phyloP scores from a whole-genome alignment of 2,329 filamentous ascomycete genomes.

The Escovopsis sp. region DNA sequence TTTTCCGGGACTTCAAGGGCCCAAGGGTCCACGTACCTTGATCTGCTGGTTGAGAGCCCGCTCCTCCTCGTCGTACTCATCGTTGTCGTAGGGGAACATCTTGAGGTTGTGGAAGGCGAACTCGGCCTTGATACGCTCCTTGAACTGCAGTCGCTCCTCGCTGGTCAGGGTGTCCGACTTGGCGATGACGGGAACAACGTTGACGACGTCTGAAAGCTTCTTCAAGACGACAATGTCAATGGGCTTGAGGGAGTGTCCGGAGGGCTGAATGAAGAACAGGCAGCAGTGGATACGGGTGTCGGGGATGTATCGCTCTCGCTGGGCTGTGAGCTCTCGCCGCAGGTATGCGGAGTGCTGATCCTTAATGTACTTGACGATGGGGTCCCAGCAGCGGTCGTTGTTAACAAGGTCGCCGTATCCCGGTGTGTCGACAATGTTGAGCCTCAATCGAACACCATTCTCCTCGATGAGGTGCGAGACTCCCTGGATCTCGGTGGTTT shows the following conservation, averaged over 20 bases:
- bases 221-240: conserved; percentile 99
- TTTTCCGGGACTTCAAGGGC: too few species aligned
- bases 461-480: conserved; percentile 99
- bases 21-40: conserved; percentile 49
- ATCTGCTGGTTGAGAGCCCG: conserved; percentile 85
- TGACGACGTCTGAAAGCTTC: conserved; percentile 98
- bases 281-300: conserved; percentile 99
- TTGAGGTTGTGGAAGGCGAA: conserved; percentile 99
- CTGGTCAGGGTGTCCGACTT: conserved; percentile 94
- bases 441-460: conserved; percentile 89
- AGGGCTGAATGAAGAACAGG: conserved; percentile 98
- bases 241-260: conserved; percentile 93
- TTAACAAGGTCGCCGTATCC: conserved; percentile 98
- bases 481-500: conserved; percentile 94
- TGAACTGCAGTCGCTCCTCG: conserved; percentile 91
- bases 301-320: conserved; percentile 98
- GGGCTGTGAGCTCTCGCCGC: conserved; percentile 96
- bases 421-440: conserved; percentile 98
- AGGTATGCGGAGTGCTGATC: conserved; percentile 99
- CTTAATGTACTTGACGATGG: conserved; percentile 99
- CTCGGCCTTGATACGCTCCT: conserved; percentile 99
- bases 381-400: conserved; percentile 99
- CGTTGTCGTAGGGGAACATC: conserved; percentile 99
- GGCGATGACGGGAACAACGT: conserved; percentile 96
- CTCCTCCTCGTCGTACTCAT: conserved; percentile 97